phyloP scores from a whole-genome alignment of 2,329 filamentous ascomycete genomes.

The Sporothrix brasiliensis region DNA sequence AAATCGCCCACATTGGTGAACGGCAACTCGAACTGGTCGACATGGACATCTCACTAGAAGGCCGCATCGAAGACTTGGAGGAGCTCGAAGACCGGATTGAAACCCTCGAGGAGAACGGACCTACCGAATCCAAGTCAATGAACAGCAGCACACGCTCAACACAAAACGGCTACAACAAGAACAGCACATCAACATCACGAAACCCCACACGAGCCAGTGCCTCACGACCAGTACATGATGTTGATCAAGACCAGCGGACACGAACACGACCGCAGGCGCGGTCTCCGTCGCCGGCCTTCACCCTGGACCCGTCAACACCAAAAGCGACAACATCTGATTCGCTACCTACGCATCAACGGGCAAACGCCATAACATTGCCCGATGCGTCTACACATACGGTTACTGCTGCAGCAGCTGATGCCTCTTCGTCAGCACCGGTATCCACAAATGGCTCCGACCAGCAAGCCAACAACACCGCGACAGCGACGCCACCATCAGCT shows the following conservation, averaged over 20 bases:
- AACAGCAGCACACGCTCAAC: constrained; percentile 31
- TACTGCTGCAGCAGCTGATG: not conserved
- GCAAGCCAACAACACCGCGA: not conserved
- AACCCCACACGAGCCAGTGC: not conserved
- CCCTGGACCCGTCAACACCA: constrained; percentile 33
- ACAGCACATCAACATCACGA: constrained; percentile 23
- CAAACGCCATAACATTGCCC: constrained; percentile 3
- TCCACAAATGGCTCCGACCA: not conserved
- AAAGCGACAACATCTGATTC: constrained; percentile 1
- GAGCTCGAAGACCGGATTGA: constrained; percentile 49
- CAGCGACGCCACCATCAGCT: constrained; percentile 1
- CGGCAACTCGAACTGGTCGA: constrained; percentile 56
- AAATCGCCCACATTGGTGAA: constrained; percentile 52
- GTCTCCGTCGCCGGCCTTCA: constrained; percentile 4
- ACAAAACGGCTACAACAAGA: not conserved
- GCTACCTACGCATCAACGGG: not conserved
- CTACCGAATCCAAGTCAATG: not conserved
- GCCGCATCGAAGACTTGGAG: constrained; percentile 51
- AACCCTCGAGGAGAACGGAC: constrained; percentile 35
- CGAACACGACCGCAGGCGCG: not conserved
- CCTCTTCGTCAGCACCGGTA: not conserved
- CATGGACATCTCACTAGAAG: constrained; percentile 56
- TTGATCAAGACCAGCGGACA: not conserved
- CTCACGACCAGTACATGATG: not conserved
- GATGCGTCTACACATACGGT: not conserved